Base-by-base conservation (phyloP, 1,284 basidiomycete species). In the Leccinum huronense region DNA sequence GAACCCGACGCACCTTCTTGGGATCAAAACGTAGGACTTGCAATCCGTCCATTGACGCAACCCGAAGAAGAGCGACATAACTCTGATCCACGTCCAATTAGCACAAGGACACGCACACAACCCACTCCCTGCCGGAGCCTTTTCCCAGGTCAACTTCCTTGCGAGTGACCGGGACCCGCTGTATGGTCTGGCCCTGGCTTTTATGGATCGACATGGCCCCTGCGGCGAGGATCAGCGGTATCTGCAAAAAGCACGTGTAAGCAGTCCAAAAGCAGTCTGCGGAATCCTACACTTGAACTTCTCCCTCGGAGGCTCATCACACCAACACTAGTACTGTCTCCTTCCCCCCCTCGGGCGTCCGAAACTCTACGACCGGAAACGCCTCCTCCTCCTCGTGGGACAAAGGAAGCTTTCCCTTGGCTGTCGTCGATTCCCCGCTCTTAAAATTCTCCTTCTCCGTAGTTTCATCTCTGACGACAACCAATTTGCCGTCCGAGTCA, bases 151-250 rank as follows among this genome's bases (percentile, higher is more conserved):
- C 33, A 34, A 88, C 84, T 56, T 78, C 81, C 1, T 80, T 80
- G 10, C 89, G 78, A 72, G 89, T 86, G 27, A 89, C 80, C 71
- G 83, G 86, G 45, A 92, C 86, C 7, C 85, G 80, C 59, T 88
- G 84, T 30, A 92, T 80, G 0, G 86, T 91, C 75, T 91, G 89
- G 0, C 89, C 89, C 70, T 91, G 91, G 62, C 85, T 86, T 76
- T 94, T 93, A 76, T 93, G 91, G 42, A 93, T 93, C 3, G 88
- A 90, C 83, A 89, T 87, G 0, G 89, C 87, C 89, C 87, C 90
- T 0, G 88, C 86, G 0, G 34, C 4, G 34, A 90, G 81, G 51
- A 90, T 86, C 23, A 91, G 77, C 0, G 87, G 88, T 6, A 34
- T 34, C 34, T 34, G 34, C 34, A 34, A 34, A 34, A 34, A 34